Conservation (phyloP, 2,329 filamentous ascomycete species). For the Verruconis gallopava region DNA sequence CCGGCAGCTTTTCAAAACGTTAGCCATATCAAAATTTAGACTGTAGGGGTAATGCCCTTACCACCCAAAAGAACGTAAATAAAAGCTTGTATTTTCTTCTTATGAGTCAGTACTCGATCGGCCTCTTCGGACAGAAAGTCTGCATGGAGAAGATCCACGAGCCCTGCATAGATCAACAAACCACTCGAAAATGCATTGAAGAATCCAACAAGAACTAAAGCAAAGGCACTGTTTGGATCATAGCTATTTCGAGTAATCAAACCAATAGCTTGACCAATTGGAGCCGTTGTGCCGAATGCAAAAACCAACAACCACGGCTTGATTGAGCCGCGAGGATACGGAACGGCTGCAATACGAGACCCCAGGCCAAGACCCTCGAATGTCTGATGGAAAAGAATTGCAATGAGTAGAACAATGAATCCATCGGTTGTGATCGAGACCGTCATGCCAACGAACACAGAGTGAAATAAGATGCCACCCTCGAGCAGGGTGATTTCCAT, state of each 20-base stretch:
- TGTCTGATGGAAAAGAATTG: slow-evolving; percentile 50
- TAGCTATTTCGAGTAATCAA: slow-evolving; percentile 44
- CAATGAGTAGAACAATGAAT: slow-evolving; percentile 45
- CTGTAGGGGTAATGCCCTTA: neutral
- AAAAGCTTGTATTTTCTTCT: slow-evolving; percentile 42
- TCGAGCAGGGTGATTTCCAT: slow-evolving; percentile 36
- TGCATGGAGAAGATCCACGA: slow-evolving; percentile 51
- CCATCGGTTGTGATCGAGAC: slow-evolving; percentile 45
- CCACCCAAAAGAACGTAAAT: slow-evolving; percentile 24
- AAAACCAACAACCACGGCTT: slow-evolving; percentile 49
- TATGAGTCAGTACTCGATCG: slow-evolving; percentile 35
- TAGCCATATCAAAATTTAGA: neutral
- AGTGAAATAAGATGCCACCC: slow-evolving; percentile 51
- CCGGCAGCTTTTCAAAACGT: slow-evolving; percentile 16
- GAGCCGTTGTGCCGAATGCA: slow-evolving; percentile 51
- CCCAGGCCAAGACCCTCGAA: slow-evolving; percentile 53
- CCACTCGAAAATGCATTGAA: slow-evolving; percentile 55
- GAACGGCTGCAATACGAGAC: slow-evolving; percentile 45
- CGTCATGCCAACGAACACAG: slow-evolving; percentile 50
- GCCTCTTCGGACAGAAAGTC: slow-evolving; percentile 46
- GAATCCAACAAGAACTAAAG: slow-evolving; percentile 49
- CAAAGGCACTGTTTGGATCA: slow-evolving; percentile 50
- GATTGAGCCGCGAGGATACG: slow-evolving; percentile 42
- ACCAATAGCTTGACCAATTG: slow-evolving; percentile 52
- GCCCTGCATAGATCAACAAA: slow-evolving; percentile 47